Conservation (phyloP, 2,329 filamentous ascomycete species). For the Ceratocystiopsis sp. region DNA sequence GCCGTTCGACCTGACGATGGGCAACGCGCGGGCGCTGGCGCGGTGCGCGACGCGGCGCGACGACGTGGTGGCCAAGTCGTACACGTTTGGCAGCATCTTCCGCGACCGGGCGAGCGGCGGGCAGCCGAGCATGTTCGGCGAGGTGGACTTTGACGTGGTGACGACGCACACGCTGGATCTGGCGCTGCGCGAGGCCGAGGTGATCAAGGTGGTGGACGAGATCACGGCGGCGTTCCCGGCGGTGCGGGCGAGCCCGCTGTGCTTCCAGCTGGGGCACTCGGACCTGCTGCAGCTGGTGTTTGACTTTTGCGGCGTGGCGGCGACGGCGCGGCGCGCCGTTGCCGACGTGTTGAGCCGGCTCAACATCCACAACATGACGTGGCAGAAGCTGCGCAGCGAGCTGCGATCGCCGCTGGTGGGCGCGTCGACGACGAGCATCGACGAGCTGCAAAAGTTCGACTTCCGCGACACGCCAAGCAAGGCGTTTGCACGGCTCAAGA, state of each 20-base stretch:
- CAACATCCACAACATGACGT: slow-evolving; percentile 64
- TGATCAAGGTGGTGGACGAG: slow-evolving; percentile 87
- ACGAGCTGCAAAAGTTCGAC: slow-evolving; percentile 81
- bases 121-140: slow-evolving; percentile 66
- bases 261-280: slow-evolving; percentile 80
- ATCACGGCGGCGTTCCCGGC: slow-evolving; percentile 68
- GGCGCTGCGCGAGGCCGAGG: slow-evolving; percentile 80
- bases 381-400: slow-evolving; percentile 68
- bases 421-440: slow-evolving; percentile 73
- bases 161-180: slow-evolving; percentile 66
- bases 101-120: slow-evolving; percentile 63
- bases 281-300: slow-evolving; percentile 77
- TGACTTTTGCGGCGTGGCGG: slow-evolving; percentile 68
- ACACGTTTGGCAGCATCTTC: slow-evolving; percentile 77
- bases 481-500: slow-evolving; percentile 40
- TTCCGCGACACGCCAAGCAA: slow-evolving; percentile 51
- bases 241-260: slow-evolving; percentile 55
- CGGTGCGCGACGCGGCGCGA: slow-evolving; percentile 37
- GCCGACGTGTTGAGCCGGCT: slow-evolving; percentile 78
- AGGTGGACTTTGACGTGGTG: slow-evolving; percentile 95
- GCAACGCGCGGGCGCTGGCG: slow-evolving; percentile 71
- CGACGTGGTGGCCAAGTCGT: slow-evolving; percentile 54
- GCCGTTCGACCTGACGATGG: slow-evolving; percentile 85
- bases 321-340: slow-evolving; percentile 48
- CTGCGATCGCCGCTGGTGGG: slow-evolving; percentile 67